Conservation (phyloP, 2,329 filamentous ascomycete genomes). For the Neopestalotiopsis sp. region DNA sequence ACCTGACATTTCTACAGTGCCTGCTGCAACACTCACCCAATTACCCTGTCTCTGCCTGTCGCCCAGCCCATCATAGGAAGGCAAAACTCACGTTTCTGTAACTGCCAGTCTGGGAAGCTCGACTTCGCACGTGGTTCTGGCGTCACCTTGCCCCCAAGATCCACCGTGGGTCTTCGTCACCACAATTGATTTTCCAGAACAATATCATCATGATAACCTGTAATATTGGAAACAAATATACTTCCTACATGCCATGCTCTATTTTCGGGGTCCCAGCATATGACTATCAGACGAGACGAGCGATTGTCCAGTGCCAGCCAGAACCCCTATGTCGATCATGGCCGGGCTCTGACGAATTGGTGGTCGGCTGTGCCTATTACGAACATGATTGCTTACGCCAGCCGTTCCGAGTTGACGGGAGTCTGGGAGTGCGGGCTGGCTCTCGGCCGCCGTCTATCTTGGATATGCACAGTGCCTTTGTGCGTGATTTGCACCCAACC, state of each 20-base stretch:
- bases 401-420: not conserved
- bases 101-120: slow-evolving; percentile 18
- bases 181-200: not conserved
- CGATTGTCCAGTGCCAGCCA: not conserved
- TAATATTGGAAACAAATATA: not conserved
- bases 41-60: not conserved
- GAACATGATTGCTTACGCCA: slow-evolving; percentile 12
- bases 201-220: not conserved
- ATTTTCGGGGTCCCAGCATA: not conserved
- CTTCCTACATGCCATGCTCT: not conserved
- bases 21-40: not conserved
- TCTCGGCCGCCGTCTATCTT: not conserved
- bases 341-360: not conserved
- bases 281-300: slow-evolving; percentile 4
- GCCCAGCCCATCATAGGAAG: not conserved
- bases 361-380: not conserved
- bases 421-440: not conserved
- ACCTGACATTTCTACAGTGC: too few species aligned
- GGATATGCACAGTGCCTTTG: not conserved
- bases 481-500: not conserved
- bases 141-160: slow-evolving; percentile 1
- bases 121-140: slow-evolving; percentile 10
- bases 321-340: slow-evolving; percentile 2
- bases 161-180: not conserved
- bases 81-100: not conserved